phyloP scores from a whole-genome alignment of 495 filamentous ascomycete species.

The Cetradonia linearis region DNA sequence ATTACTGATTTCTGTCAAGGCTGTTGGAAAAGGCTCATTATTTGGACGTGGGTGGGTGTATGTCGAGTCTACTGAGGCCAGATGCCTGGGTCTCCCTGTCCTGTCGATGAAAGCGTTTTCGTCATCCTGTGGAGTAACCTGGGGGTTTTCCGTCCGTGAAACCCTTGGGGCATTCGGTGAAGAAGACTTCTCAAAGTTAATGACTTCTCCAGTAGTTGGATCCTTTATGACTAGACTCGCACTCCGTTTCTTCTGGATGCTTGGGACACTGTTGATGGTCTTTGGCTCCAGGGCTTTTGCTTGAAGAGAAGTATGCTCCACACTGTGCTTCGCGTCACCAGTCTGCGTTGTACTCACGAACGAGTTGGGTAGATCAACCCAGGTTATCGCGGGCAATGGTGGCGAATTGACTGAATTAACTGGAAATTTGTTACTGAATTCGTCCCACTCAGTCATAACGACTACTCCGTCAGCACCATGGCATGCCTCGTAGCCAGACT shows the following conservation, averaged over 20 bases:
- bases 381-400: not conserved
- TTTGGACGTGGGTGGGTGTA: not conserved
- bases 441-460: conserved; percentile 56
- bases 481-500: conserved; percentile 43
- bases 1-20: not conserved
- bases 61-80: not conserved
- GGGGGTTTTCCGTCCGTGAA: not conserved
- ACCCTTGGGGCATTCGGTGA: not conserved
- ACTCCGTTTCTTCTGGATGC: not conserved
- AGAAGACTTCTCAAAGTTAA: not conserved
- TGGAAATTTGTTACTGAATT: conserved; percentile 39
- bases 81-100: not conserved
- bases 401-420: not conserved
- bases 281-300: not conserved
- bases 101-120: not conserved
- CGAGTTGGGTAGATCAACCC: not conserved
- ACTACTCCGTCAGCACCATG: conserved; percentile 42
- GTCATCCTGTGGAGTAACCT: not conserved
- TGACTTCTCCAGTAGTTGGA: not conserved
- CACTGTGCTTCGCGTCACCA: not conserved
- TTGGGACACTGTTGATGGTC: not conserved
- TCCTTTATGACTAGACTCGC: not conserved
- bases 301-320: not conserved
- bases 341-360: not conserved
- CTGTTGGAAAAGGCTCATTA: not conserved